Base-by-base conservation (phyloP, 352 stramenopile species). In the Phytophthora uliginosa region DNA sequence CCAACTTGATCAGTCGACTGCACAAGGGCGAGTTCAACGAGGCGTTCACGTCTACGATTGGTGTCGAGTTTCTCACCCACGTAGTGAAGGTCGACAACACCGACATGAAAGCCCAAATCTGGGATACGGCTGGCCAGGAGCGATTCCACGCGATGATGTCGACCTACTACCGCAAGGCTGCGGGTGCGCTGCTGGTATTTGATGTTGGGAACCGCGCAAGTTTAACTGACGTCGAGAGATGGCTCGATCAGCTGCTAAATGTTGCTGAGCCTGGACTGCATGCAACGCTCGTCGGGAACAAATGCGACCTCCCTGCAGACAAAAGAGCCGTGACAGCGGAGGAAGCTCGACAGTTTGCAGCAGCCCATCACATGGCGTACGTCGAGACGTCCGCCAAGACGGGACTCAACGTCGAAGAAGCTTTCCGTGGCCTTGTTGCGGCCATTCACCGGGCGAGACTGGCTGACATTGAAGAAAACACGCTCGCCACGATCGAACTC, bases 81-180 rank as follows among this genome's bases (percentile, higher is more conserved):
- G 64, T 79, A n/a, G 87, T 93, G 34, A 76, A 85, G 17, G 77
- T 95, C 53, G 84, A 95, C 38, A 81, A 82, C 28, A 63, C 68
- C 5, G 87, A 90, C 22, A 83, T 97, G 28, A 96, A 96, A 70
- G 89, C 89, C 0, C 86, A 96, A 67, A 97, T 97, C 66, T 97
- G 91, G 91, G 91, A 97, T 63, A 97, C 90, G 0, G 90, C 90
- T 5, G 90, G 90, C 1, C 90, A 96, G 34, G 90, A 97, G 68
- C 86, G 88, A 31, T 97, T 95, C 78, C 88, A 94, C 58, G 84
- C 88, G 17, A 97, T 96, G 88, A 96, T 96, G 89, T 82, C 86
- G 10, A 96, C 91, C 4, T 97, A 96, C 73, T 97, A 97, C 64
- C 86, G 91, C 48, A 96, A 95, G 63, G 85, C 87, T 24, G 78